These are phyloP conservation scores for Begonia fuchsioides DNA, from an alignment of 306 rosid species.

Conservation along the genomic window DNA sequence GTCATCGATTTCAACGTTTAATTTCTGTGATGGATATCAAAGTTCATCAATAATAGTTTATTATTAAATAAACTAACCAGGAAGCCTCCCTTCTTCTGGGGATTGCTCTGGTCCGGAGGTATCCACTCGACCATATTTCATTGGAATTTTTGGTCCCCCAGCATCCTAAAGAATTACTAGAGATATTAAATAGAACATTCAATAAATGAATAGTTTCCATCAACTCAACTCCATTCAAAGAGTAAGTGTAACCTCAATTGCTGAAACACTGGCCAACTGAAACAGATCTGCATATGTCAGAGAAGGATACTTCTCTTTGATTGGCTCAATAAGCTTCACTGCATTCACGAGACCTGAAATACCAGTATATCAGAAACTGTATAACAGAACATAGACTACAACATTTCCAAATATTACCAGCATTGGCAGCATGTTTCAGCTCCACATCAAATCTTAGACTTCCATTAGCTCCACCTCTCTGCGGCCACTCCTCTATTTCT, in stretches of 20 bases:
- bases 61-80: slow-evolving; percentile 28
- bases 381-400: slow-evolving; percentile 1
- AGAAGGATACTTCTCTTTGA: slow-evolving; percentile 75
- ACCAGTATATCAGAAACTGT: slow-evolving; percentile 14
- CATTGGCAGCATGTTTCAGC: slow-evolving; percentile 90
- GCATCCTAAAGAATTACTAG: slow-evolving; percentile 38
- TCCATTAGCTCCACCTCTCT: slow-evolving; percentile 90
- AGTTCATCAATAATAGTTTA: too few species aligned
- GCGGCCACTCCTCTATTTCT: slow-evolving; percentile 91
- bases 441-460: slow-evolving; percentile 81
- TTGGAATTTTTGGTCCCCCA: slow-evolving; percentile 94
- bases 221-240: slow-evolving; percentile 8
- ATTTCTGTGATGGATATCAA: too few species aligned
- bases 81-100: slow-evolving; percentile 99
- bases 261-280: slow-evolving; percentile 91
- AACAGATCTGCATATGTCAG: slow-evolving; percentile 95
- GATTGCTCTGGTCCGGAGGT: slow-evolving; percentile 59
- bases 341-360: slow-evolving; percentile 78
- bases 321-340: slow-evolving; percentile 86
- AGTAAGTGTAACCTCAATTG: slow-evolving; percentile 56
- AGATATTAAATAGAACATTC: slow-evolving; percentile 7
- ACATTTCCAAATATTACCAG: slow-evolving; percentile 36
- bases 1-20: too few species aligned
- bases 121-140: slow-evolving; percentile 92
- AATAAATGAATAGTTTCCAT: slow-evolving; percentile 2